A percentile compares a stretch with the other conserved stretches of the same genome.
Conservation (phyloP, 179 eudicot species). For the Amaranthus tricolor region DNA sequence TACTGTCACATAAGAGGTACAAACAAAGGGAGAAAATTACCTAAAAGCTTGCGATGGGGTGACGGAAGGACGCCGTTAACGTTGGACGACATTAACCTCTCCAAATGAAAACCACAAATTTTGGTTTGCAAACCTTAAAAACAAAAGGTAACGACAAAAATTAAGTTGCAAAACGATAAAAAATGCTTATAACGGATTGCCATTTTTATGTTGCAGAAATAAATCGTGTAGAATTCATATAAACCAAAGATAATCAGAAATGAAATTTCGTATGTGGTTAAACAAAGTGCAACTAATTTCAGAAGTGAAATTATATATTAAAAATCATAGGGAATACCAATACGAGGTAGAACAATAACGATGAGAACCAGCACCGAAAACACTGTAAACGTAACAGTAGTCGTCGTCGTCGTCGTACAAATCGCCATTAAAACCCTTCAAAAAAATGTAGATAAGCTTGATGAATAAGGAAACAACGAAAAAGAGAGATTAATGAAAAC, state of each 20-base stretch:
- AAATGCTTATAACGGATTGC: neutral
- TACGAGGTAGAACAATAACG: neutral
- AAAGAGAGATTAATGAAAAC: neutral
- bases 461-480: neutral
- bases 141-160: neutral
- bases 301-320: neutral
- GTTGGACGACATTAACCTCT: slow-evolving; percentile 7
- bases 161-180: neutral
- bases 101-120: neutral
- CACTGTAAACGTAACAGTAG: neutral
- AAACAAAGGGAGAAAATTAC: neutral
- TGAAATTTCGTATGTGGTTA: too few species aligned
- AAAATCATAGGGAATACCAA: neutral
- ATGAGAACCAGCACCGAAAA: neutral
- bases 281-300: neutral
- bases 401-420: neutral
- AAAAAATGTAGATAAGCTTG: slow-evolving; percentile 1
- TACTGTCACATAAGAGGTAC: too few species aligned
- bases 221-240: neutral
- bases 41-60: slow-evolving; percentile 5
- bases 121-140: neutral
- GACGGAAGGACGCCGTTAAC: slow-evolving; percentile 6
- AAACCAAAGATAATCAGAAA: neutral
- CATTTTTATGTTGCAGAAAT: neutral
- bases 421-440: neutral